phyloP scores from a whole-genome alignment of 352 stramenopile genomes.

The Globisporangium cylindrosporum region DNA sequence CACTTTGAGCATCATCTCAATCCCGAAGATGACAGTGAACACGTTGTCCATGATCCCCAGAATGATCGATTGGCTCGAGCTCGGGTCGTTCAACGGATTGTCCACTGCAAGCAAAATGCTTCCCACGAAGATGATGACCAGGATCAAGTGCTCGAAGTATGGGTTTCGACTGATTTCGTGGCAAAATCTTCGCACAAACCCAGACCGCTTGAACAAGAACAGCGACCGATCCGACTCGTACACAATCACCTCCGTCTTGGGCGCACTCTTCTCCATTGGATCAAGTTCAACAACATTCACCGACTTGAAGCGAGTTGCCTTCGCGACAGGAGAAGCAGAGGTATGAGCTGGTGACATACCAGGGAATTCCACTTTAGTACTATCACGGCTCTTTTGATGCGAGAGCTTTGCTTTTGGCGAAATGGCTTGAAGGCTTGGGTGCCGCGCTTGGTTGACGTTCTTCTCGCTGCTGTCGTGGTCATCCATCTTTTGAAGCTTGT shows the following conservation, averaged over 20 bases:
- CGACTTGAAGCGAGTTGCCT: not conserved
- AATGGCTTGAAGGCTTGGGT: not conserved
- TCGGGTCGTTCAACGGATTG: conserved; percentile 52
- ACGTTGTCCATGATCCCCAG: conserved; percentile 45
- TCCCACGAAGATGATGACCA: conserved; percentile 61
- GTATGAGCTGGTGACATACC: not conserved
- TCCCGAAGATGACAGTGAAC: conserved; percentile 53
- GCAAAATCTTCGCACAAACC: conserved; percentile 20
- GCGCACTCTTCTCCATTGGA: not conserved
- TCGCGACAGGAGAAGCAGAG: not conserved
- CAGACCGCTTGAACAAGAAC: conserved; percentile 27
- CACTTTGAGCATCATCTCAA: conserved; percentile 80
- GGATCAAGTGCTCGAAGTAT: conserved; percentile 59
- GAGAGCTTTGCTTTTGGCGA: conserved; percentile 2
- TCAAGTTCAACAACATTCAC: not conserved
- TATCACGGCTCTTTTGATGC: not conserved
- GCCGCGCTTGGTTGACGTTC: not conserved
- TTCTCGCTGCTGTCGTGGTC: not conserved
- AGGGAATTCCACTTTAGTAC: not conserved
- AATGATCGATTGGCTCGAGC: conserved; percentile 21
- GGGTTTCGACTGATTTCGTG: conserved; percentile 27
- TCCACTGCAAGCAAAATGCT: conserved; percentile 65
- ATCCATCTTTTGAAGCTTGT: not conserved
- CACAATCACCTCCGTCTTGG: conserved; percentile 16
- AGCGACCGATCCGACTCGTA: conserved; percentile 25